Evolutionary conservation across 805 yeast genomes (phyloP).

Genomic region (Geotrichum ghanense): DNA sequence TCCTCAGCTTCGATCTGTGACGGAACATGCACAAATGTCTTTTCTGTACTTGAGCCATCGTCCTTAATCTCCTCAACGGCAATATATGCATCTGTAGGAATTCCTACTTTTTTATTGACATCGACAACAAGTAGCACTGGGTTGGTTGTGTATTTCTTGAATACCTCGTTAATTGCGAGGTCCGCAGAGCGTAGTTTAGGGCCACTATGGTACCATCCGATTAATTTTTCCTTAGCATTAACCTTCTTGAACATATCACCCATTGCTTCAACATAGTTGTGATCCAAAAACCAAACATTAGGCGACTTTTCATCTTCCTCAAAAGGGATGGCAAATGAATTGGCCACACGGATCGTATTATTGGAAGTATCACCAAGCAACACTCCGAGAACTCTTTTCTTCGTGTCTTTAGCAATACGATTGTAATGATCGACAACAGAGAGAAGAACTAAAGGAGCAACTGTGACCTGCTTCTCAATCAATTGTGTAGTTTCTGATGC

Average conservation of each 20-base stretch:
- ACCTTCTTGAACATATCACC: conserved; percentile 96
- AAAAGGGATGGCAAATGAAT: conserved; percentile 94
- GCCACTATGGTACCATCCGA: conserved; percentile 99
- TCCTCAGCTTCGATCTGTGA: conserved; percentile 93
- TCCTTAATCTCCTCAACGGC: conserved; percentile 93
- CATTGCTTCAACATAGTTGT: conserved; percentile 92
- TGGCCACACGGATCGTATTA: conserved; percentile 58
- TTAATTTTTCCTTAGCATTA: conserved; percentile 88
- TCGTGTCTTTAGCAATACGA: conserved; percentile 61
- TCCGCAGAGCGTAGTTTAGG: conserved; percentile 85
- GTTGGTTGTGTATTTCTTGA: conserved; percentile 68
- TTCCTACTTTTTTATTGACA: conserved; percentile 79
- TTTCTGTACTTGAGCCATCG: conserved; percentile 88
- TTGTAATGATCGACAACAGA: conserved; percentile 95
- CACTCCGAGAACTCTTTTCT: conserved; percentile 88
- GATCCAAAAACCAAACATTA: conserved; percentile 93
- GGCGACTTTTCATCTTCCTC: conserved; percentile 92
- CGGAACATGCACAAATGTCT: conserved; percentile 88
- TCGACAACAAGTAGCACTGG: conserved; percentile 87
- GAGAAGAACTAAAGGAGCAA: conserved; percentile 88
- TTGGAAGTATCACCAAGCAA: conserved; percentile 69
- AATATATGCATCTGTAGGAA: conserved; percentile 91
- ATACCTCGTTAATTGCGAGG: conserved; percentile 79
- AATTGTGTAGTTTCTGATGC: conserved; percentile 27
- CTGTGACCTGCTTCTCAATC: conserved; percentile 47